Percentiles rank a stretch among this genome's conserved stretches.
Conservation (phyloP, 495 filamentous ascomycete species). For the Lindgomyces ingoldianus region DNA sequence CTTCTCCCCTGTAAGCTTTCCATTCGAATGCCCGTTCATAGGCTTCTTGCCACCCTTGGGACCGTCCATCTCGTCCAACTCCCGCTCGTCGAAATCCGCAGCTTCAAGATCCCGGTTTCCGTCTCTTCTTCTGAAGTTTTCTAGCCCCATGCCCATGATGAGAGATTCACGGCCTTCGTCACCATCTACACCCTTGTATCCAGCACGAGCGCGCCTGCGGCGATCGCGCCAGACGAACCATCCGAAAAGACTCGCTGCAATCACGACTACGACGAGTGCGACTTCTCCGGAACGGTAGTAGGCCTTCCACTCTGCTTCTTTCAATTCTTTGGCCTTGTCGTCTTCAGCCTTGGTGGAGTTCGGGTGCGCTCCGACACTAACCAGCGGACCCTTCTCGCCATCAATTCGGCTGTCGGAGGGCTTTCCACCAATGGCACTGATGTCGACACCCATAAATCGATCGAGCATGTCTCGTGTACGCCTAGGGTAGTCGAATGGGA, state of each 20-base stretch:
- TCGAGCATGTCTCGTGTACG: constrained; percentile 95
- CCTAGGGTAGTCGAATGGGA: constrained; percentile 87
- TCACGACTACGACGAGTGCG: constrained; percentile 79
- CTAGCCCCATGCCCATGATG: constrained; percentile 55
- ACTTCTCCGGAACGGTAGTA: constrained; percentile 92
- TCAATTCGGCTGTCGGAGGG: constrained; percentile 86
- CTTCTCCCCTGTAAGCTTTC: constrained; percentile 48
- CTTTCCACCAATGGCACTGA: constrained; percentile 80
- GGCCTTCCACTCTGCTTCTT: constrained; percentile 86
- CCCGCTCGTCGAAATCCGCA: constrained; percentile 85
- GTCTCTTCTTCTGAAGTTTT: constrained; percentile 53
- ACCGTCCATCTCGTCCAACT: constrained; percentile 65
- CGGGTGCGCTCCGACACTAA: constrained; percentile 83
- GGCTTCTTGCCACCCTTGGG: constrained; percentile 10
- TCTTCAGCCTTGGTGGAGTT: constrained; percentile 75
- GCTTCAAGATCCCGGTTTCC: constrained; percentile 67
- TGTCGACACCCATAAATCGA: constrained; percentile 92
- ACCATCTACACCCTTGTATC: constrained; percentile 52
- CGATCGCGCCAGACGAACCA: constrained; percentile 84
- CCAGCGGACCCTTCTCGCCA: constrained; percentile 80
- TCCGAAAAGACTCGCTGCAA: constrained; percentile 76
- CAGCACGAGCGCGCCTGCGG: constrained; percentile 47
- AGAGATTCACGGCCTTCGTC: constrained; percentile 45
- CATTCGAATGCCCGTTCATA: constrained; percentile 13
- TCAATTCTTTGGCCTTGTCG: constrained; percentile 71